phyloP scores from a whole-genome alignment of 1,139 yeast genomes.

The Schizosaccharomyces versatilis region DNA sequence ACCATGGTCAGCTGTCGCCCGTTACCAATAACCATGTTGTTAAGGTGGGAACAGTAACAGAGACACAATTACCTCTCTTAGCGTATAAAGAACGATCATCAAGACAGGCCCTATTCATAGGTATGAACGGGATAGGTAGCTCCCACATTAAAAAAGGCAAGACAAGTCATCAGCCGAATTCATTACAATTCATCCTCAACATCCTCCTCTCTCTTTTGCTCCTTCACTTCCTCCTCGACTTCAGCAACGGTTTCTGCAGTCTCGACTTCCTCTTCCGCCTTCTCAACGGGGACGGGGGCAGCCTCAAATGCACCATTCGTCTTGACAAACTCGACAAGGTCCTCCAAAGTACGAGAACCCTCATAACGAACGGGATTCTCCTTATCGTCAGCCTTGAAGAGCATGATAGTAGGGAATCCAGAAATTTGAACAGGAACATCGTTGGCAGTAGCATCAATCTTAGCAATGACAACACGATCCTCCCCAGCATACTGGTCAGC shows the following conservation, averaged over 20 bases:
- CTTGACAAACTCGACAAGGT: constrained; percentile 46
- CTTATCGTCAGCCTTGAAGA: constrained; percentile 81
- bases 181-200: not conserved
- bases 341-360: constrained; percentile 56
- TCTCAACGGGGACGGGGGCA: constrained; percentile 25
- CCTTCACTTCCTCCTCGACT: not conserved
- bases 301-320: constrained; percentile 37
- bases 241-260: not conserved
- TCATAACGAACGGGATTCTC: constrained; percentile 47
- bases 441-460: constrained; percentile 22
- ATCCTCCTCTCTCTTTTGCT: not conserved
- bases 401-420: constrained; percentile 84
- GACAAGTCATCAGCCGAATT: not conserved
- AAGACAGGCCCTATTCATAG: no score
- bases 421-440: constrained; percentile 57
- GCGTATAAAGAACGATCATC: no score
- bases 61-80: no score
- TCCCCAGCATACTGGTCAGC: constrained; percentile 19
- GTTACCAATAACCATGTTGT: no score
- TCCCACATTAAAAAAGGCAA: not conserved
- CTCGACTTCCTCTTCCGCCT: constrained; percentile 12
- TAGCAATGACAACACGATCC: constrained; percentile 20
- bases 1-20: no score
- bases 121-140: no score
- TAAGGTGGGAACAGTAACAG: no score